Conservation (phyloP, 108 stramenopile genomes). For the Cyclotella distinguenda region DNA sequence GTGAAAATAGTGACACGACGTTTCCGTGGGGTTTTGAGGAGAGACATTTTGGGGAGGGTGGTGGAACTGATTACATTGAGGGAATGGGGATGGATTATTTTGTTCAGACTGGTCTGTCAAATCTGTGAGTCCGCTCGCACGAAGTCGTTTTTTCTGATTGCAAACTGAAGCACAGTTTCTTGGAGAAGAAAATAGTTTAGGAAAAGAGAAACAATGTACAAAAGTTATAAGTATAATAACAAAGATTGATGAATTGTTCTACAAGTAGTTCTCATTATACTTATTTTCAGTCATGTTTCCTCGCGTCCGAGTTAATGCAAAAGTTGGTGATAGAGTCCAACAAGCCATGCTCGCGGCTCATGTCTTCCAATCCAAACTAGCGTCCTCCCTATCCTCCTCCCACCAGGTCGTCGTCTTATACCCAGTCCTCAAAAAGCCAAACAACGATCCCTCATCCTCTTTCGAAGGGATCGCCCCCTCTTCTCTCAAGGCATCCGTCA, state of each 20-base stretch:
- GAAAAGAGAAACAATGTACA: no score
- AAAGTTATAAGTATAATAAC: no score
- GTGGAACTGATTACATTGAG: no score
- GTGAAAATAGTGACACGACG: slow-evolving; percentile 30
- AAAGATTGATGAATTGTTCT: no score
- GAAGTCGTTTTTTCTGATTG: neutral
- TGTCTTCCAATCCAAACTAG: slow-evolving; percentile 77
- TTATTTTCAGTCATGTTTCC: no score
- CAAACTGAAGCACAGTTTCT: no score
- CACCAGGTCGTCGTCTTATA: slow-evolving; percentile 93
- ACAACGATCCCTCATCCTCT: slow-evolving; percentile 68
- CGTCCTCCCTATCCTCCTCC: slow-evolving; percentile 85
- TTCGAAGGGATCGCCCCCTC: slow-evolving; percentile 63
- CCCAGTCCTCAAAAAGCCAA: slow-evolving; percentile 83
- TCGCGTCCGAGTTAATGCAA: no score
- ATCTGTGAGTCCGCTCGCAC: neutral
- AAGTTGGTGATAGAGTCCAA: no score
- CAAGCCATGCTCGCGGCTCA: slow-evolving; percentile 28
- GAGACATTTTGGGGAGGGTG: slow-evolving; percentile 28
- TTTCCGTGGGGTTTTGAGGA: slow-evolving; percentile 40
- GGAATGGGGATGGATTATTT: slow-evolving; percentile 46
- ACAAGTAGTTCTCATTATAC: no score
- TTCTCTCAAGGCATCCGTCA: slow-evolving; percentile 81
- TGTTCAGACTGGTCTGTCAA: slow-evolving; percentile 20
- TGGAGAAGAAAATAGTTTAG: no score